Conservation (phyloP, 148 eudicot species). For the Rheum nobile region DNA sequence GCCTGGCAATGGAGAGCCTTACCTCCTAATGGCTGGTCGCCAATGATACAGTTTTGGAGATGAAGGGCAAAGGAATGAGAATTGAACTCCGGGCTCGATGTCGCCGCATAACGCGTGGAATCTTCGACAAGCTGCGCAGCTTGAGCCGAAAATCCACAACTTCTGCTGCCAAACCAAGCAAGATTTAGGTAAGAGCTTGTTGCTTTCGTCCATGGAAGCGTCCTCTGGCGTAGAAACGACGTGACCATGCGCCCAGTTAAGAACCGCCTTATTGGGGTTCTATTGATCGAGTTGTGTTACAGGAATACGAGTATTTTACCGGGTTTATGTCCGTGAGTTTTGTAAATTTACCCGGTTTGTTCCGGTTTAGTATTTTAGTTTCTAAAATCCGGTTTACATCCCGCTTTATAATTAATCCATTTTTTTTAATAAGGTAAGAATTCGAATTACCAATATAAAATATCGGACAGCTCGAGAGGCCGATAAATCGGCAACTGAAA, state of each 20-base stretch:
- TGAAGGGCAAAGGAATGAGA: conserved; percentile 31
- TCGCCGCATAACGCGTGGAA: not conserved
- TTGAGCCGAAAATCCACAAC: conserved; percentile 9
- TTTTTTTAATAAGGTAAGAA: no score
- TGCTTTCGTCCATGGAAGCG: conserved; percentile 10
- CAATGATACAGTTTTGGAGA: conserved; percentile 39
- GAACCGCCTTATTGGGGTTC: no score
- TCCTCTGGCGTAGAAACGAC: conserved; percentile 9
- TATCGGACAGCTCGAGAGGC: no score
- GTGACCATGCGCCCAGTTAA: not conserved
- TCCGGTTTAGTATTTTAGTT: no score
- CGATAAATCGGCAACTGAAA: no score
- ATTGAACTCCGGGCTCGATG: conserved; percentile 17
- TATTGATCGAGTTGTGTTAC: no score
- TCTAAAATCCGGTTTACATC: no score
- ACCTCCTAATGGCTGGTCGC: conserved; percentile 21
- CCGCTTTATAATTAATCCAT: no score
- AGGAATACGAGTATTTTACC: no score
- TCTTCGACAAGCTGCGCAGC: not conserved
- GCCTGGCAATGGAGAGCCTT: conserved; percentile 45
- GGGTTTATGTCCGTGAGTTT: no score
- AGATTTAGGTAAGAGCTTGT: not conserved
- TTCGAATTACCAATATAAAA: no score
- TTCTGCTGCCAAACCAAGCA: not conserved
- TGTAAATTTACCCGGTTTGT: no score